Conservation (phyloP, 352 stramenopile species). For the Pythium volutum region DNA sequence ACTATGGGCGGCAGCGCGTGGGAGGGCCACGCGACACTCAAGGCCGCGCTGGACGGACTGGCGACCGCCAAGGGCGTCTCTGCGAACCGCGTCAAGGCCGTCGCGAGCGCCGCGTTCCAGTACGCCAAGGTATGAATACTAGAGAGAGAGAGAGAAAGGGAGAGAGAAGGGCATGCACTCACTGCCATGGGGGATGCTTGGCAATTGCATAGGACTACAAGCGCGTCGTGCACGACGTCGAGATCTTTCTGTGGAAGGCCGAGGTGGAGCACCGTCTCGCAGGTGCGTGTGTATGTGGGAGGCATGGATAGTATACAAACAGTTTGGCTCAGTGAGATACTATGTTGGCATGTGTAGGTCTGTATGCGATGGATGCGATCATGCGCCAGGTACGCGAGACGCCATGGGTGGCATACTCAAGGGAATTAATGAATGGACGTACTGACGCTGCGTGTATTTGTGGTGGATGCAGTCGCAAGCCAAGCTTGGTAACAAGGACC, state of each 20-base stretch:
- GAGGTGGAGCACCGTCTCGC: slow-evolving; percentile 78
- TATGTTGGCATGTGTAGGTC: slow-evolving; percentile 31
- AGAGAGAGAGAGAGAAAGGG: neutral
- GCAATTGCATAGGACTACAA: slow-evolving; percentile 70
- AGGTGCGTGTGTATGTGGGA: slow-evolving; percentile 36
- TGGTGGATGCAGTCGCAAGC: slow-evolving; percentile 42
- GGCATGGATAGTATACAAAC: slow-evolving; percentile 8
- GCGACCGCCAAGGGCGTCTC: slow-evolving; percentile 79
- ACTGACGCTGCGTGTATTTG: neutral
- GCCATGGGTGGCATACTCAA: too few species aligned
- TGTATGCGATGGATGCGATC: slow-evolving; percentile 84
- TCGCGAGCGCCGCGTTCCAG: slow-evolving; percentile 64
- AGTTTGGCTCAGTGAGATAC: too few species aligned
- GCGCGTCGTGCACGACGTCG: slow-evolving; percentile 82
- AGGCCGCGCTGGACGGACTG: slow-evolving; percentile 62
- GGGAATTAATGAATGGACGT: too few species aligned
- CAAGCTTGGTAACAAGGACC: slow-evolving; percentile 63
- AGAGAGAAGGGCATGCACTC: neutral
- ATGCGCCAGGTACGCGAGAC: slow-evolving; percentile 68
- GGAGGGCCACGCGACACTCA: slow-evolving; percentile 68
- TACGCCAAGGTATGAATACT: slow-evolving; percentile 81
- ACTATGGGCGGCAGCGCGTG: slow-evolving; percentile 31
- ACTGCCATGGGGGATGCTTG: neutral
- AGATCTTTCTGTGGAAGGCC: slow-evolving; percentile 81
- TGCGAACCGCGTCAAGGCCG: slow-evolving; percentile 65